Conservation (phyloP, 2,329 filamentous ascomycete species). For the Cladobotryum protrusum region DNA sequence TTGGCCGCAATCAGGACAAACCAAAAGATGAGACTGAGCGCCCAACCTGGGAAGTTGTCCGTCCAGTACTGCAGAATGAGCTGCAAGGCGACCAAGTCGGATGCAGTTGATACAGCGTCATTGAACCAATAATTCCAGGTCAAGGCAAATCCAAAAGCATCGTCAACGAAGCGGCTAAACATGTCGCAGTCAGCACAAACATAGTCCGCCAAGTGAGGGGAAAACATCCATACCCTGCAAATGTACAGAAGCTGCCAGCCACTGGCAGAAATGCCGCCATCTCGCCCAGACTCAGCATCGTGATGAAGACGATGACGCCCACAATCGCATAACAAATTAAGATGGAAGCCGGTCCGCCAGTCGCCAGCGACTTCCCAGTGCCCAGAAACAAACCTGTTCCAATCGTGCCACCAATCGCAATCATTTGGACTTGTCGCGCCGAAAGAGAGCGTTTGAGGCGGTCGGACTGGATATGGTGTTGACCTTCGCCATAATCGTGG, state of each 20-base stretch:
- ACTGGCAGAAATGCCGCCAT: conserved; percentile 50
- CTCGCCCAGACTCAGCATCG: conserved; percentile 54
- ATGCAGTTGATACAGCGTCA: conserved; percentile 48
- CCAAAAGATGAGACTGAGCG: conserved; percentile 56
- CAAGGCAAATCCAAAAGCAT: conserved; percentile 47
- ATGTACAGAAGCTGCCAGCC: conserved; percentile 51
- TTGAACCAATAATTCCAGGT: conserved; percentile 63
- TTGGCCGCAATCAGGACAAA: conserved; percentile 42
- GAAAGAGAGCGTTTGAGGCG: conserved; percentile 49
- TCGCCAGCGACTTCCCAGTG: conserved; percentile 53
- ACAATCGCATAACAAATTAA: conserved; percentile 52
- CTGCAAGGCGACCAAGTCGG: conserved; percentile 49
- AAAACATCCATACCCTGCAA: conserved; percentile 29
- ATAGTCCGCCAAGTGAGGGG: not conserved
- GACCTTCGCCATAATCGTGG: conserved; percentile 8
- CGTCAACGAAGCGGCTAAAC: conserved; percentile 42
- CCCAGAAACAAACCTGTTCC: conserved; percentile 58
- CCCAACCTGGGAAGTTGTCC: conserved; percentile 58
- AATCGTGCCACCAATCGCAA: conserved; percentile 55
- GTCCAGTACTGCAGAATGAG: conserved; percentile 56
- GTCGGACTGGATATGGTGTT: conserved; percentile 29
- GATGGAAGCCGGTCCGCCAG: conserved; percentile 53
- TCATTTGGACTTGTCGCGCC: conserved; percentile 61
- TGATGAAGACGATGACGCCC: conserved; percentile 51
- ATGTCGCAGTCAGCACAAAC: not conserved